Conservation (phyloP, 1,284 basidiomycete species). For the Sutorius eximius region DNA sequence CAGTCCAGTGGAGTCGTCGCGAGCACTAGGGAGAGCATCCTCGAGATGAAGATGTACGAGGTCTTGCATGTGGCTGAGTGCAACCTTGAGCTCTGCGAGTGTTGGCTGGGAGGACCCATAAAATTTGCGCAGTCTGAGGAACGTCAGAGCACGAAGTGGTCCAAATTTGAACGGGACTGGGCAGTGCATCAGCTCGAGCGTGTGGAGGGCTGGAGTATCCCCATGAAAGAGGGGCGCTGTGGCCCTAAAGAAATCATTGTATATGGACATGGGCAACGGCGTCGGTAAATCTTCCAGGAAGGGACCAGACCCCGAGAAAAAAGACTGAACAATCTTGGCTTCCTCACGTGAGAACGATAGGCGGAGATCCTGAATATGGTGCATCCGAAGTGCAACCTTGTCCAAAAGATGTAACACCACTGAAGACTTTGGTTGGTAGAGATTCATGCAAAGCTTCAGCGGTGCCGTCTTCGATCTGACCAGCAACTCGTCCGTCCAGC, state of each 20-base stretch:
- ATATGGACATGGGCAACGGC: constrained; percentile 7
- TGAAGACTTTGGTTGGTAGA: constrained; percentile 13
- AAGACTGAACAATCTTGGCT: constrained; percentile 10
- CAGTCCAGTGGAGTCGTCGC: background rate
- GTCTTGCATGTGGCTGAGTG: constrained; percentile 31
- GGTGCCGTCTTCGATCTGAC: constrained; percentile 36
- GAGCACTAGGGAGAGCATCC: constrained; percentile 28
- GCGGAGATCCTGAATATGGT: constrained; percentile 25
- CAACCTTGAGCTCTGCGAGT: constrained; percentile 25
- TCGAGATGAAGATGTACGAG: constrained; percentile 35
- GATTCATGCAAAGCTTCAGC: constrained; percentile 29
- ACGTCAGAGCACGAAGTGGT: constrained; percentile 30
- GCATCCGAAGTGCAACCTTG: constrained; percentile 19
- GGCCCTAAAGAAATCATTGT: constrained; percentile 13
- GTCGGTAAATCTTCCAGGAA: constrained; percentile 18
- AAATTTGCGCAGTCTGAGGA: constrained; percentile 31
- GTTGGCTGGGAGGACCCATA: constrained; percentile 22
- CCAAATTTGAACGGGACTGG: constrained; percentile 30
- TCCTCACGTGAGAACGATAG: constrained; percentile 8
- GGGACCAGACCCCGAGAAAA: constrained; percentile 21
- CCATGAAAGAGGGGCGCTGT: constrained; percentile 24
- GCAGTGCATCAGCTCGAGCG: constrained; percentile 31
- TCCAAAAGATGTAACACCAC: constrained; percentile 21
- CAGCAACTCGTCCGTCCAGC: constrained; percentile 38
- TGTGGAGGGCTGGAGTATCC: constrained; percentile 30